Evolutionary conservation across 31 red algal species (phyloP), one percentile per base, ranked within the genome.

Genomic region (Endocladia muricata): DNA sequence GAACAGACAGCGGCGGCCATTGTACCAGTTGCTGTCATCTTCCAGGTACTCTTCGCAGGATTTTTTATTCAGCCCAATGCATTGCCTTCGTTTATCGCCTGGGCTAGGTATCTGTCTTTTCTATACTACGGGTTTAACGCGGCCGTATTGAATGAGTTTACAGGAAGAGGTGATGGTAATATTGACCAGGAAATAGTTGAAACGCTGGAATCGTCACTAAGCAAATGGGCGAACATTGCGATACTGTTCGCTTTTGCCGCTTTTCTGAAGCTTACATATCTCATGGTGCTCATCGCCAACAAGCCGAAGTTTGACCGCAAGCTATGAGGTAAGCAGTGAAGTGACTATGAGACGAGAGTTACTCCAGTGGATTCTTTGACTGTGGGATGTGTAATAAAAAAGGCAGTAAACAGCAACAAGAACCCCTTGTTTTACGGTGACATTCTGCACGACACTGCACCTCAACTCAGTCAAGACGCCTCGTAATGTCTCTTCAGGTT

Each of bases 81-180:
- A 37, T 55, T 95, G 22, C 86, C 92, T 4, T 75, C 52, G 4
- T 85, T 68, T 42, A 81, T 95, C 66, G 52, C 55, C 13, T 95
- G 92, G 92, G 2, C 79, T 31, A 42, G 82, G 34, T 85, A 64
- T 67, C 42, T 78, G 5, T 85, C 79, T 3, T 95, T 95, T 43
- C 68, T 90, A 11, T 82, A 90, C 80, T 95, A 90, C 29, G 86
- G 63, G 3, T 90, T 86, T 55, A 78, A 84, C 29, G 92, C 85
- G 34, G 48, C 73, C 9, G 60, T 57, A 42, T 55, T 55, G 11
- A 81, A 81, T 41, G 74, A 89, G 76, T 81, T 81, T 74, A 13
- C 13, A 0, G 57, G 47, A 32, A 32, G 75, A 3, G 55, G n/a
- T 3, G 80, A 71, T 37, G 70, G 19, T 7, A 33, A 68, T 6